Base-by-base conservation (phyloP, 441 rosid genomes). In the Hura crepitans region DNA sequence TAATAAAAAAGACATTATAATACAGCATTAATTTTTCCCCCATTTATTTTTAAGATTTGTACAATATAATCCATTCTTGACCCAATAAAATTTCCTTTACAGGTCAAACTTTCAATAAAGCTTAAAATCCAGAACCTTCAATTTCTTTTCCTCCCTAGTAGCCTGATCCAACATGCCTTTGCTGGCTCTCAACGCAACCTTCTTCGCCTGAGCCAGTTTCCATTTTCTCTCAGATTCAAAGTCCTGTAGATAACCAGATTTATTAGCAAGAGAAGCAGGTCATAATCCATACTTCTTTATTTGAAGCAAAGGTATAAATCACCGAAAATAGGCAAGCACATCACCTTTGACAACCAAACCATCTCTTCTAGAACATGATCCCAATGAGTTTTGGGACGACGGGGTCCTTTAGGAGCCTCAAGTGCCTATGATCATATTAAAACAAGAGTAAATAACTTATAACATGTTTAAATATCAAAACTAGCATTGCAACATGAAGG, bases 141-240 rank as follows among this genome's bases (percentile, higher is more conserved):
- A 77, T 87, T 96, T 96, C 86, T 79, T 96, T 81, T 93, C 99
- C 79, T 88, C 99, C 68, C 96, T 83, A 65, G 93, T 87, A 63
- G 96, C 94, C 68, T 82, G 98, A 83, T 96, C 99, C 77, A 93
- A 8, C 96, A 91, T 88, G 76, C 98, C 99, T 83, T 87, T 96
- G 83, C 97, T 91, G 69, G 99, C 97, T 74, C 89, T 89, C 80
- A 93, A 75, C 71, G 98, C 97, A 81, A 90, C 98, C 81, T 79
- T 96, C 83, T 91, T 96, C 12, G 99, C 99, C 77, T 91, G 97
- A 69, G 89, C 81, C 83, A 96, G 74, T 83, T 96, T 96, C 99
- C 99, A 96, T 79, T 96, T 96, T 82, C 99, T 87, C 87, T 96
- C 99, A 28, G 97, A 84, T 88, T 91, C 97, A 71, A 96, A 96